Base-by-base conservation (phyloP, 345 rosid species). In the Pelargonium nanum region DNA sequence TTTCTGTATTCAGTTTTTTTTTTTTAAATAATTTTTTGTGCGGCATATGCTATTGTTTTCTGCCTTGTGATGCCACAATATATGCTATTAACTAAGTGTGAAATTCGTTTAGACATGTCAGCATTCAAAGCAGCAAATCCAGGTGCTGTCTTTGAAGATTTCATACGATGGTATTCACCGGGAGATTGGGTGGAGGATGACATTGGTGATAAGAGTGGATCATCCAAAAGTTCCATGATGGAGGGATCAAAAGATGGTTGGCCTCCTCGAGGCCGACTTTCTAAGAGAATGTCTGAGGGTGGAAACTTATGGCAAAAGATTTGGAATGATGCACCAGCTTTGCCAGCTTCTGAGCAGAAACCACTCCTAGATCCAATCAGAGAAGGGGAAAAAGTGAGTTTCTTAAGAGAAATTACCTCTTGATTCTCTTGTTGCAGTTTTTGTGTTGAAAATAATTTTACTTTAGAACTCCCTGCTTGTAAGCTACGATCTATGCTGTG, bases 61-160 rank as follows among this genome's bases (percentile, higher is more conserved):
- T 40, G 15, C n/a, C n/a, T n/a, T n/a, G 15, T 34, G 22, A 61
- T 53, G 56, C 4, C 67, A 19, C 19, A 32, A 16, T 20, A 17
- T 56, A 10, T 26, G 34, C 55, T 52, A 13, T 65, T 69, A 7
- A 60, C 53, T 13, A 56, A 53, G 44, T 22, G n/a, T 22, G 63
- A 57, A 54, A 61, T 57, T 72, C 61, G 67, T 72, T 58, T 68
- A 90, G 99, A 93, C 74, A 93, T 90, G 97, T 88, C 97, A 40
- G 97, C 96, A 69, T 93, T 93, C 78, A 88, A 93, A 88, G 99
- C 99, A 53, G 97, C 97, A 70, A 93, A 93, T 73, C 95, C 96
- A 57, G 85, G 81, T 70, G 95, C 95, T 52, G 74, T 87, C 24
- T 93, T 93, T 67, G 97, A 93, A 78, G 97, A 93, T 79, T 93